phyloP scores from a whole-genome alignment of 164 flowering plant species.

The Dillenia turbinata region DNA sequence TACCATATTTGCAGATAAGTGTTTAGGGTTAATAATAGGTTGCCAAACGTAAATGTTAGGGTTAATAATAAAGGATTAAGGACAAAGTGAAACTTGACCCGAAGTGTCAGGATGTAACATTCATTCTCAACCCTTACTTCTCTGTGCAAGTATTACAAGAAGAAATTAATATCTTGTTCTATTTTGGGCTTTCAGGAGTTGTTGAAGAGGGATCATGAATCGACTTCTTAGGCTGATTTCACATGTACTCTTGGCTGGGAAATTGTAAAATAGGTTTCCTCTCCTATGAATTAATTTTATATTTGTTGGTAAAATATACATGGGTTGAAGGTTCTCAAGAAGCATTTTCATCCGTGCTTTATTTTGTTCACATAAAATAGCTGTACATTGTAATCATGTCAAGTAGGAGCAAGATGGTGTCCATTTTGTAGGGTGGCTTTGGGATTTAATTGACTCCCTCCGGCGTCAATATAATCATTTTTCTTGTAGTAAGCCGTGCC shows the following conservation, averaged over 20 bases:
- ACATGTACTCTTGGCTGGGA: slow-evolving; percentile 12
- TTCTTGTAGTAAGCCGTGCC: no score
- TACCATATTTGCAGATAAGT: no score
- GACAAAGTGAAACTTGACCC: no score
- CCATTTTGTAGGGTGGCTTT: background rate
- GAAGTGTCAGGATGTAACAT: background rate
- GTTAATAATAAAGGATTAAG: no score
- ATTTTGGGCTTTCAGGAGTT: slow-evolving; percentile 37
- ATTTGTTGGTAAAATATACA: slow-evolving; percentile 3
- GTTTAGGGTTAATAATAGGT: no score
- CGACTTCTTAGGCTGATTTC: slow-evolving; percentile 22
- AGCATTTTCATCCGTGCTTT: background rate
- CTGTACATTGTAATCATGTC: slow-evolving; percentile 5
- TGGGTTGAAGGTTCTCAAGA: background rate
- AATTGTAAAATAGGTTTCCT: slow-evolving; percentile 24
- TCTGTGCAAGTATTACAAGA: background rate
- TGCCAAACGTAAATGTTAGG: no score
- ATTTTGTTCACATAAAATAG: background rate
- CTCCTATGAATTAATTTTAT: background rate
- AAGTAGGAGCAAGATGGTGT: background rate
- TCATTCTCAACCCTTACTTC: background rate
- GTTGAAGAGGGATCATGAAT: slow-evolving; percentile 41
- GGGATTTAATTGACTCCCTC: no score
- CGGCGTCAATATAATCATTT: no score
- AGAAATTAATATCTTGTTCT: background rate